Percentiles rank a stretch among this genome's conserved stretches.
These are phyloP conservation scores for Coemansia sp. DNA, from an alignment of 192 early-diverging fungal species.

Conservation along the genomic window DNA sequence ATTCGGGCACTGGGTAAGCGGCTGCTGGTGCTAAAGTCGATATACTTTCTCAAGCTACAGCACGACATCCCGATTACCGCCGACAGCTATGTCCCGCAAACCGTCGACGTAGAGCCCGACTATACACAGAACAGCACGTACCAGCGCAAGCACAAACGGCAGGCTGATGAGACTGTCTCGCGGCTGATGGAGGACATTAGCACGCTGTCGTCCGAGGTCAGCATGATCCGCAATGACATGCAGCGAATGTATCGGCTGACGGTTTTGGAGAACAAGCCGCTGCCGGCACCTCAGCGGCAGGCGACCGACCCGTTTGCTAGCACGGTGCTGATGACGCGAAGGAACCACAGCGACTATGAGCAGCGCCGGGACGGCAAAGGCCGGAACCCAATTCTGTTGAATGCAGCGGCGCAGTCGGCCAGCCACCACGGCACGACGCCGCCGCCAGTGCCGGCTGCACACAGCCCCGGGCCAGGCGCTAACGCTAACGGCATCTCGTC, in stretches of 20 bases:
- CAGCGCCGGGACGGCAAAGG: conserved; percentile 26
- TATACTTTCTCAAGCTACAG: conserved; percentile 78
- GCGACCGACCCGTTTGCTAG: conserved; percentile 32
- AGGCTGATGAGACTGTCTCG: conserved; percentile 38
- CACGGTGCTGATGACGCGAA: conserved; percentile 24
- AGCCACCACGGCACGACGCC: conserved; percentile 12
- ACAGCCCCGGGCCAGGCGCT: conserved; percentile 28
- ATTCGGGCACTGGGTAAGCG: conserved; percentile 83
- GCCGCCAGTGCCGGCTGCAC: conserved; percentile 20
- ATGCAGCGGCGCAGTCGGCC: neutral
- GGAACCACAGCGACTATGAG: conserved; percentile 26
- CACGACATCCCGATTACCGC: conserved; percentile 74
- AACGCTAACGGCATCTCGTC: conserved; percentile 20
- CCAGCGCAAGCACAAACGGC: conserved; percentile 45
- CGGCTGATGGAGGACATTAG: conserved; percentile 45
- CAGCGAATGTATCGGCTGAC: conserved; percentile 47
- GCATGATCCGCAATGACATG: conserved; percentile 39
- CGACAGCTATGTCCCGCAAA: conserved; percentile 82
- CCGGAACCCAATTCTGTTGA: neutral
- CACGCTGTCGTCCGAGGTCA: conserved; percentile 36
- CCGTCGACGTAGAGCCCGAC: conserved; percentile 50
- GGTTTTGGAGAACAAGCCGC: conserved; percentile 47
- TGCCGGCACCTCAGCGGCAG: conserved; percentile 31
- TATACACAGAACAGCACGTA: conserved; percentile 36
- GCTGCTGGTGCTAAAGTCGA: conserved; percentile 81